Conservation (phyloP, 495 filamentous ascomycete species). For the Immersiella caudata region DNA sequence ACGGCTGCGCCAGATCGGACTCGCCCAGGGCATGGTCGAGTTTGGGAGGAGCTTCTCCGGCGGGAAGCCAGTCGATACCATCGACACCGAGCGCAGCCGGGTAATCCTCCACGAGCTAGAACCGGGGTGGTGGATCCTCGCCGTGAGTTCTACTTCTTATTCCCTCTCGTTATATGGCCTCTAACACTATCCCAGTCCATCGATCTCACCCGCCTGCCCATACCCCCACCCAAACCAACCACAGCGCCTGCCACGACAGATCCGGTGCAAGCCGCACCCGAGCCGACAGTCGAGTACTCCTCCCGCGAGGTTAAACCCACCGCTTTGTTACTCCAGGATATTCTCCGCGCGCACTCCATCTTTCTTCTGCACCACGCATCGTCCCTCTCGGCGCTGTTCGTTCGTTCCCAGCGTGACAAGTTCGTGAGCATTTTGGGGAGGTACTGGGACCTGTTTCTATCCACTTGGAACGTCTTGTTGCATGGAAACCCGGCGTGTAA, state of each 20-base stretch:
- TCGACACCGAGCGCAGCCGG: constrained; percentile 87
- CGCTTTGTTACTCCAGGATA: constrained; percentile 73
- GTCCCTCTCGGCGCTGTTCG: constrained; percentile 66
- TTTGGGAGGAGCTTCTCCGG: constrained; percentile 87
- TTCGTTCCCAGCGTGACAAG: constrained; percentile 52
- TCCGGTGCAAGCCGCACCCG: background rate
- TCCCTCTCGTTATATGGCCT: background rate
- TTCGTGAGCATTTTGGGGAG: constrained; percentile 65
- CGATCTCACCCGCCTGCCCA: constrained; percentile 67
- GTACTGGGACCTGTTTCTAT: constrained; percentile 82
- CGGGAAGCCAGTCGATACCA: constrained; percentile 72
- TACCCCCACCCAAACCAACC: constrained; percentile 36
- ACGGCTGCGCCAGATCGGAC: constrained; percentile 86
- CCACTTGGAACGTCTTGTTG: constrained; percentile 85
- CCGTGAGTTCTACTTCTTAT: constrained; percentile 56
- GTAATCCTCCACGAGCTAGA: constrained; percentile 82
- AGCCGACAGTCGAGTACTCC: constrained; percentile 66
- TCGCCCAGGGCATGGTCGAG: constrained; percentile 95
- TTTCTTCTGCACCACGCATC: constrained; percentile 86
- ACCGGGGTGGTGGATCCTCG: constrained; percentile 90
- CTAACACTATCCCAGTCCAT: constrained; percentile 57
- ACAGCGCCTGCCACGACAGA: constrained; percentile 20
- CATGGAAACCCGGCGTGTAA: constrained; percentile 83
- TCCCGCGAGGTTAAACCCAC: constrained; percentile 87
- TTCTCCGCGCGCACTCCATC: constrained; percentile 77